Conservation (phyloP, 306 rosid species). For the Macrotyloma uniflorum region DNA sequence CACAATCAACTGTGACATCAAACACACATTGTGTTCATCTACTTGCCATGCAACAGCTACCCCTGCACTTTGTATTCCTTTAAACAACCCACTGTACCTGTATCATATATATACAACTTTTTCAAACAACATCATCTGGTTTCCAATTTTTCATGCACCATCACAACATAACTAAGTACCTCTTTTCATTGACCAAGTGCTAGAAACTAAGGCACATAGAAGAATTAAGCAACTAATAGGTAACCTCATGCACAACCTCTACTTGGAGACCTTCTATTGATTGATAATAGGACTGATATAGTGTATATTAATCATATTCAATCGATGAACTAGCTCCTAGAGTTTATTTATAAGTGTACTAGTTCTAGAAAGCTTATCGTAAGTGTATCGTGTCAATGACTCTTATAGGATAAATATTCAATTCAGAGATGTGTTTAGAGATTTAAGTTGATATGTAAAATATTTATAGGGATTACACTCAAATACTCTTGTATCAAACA, state of each 20-base stretch:
- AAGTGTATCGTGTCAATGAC: too few species aligned
- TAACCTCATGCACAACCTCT: not conserved
- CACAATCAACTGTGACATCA: constrained; percentile 61
- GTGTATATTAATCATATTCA: too few species aligned
- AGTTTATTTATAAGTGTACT: too few species aligned
- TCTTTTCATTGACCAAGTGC: not conserved
- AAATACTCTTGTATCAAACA: too few species aligned
- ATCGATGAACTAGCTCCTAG: too few species aligned
- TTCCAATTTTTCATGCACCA: not conserved
- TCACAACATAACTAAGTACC: not conserved
- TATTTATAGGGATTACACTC: too few species aligned
- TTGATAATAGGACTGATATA: too few species aligned
- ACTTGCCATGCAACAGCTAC: constrained; percentile 97
- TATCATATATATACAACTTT: not conserved
- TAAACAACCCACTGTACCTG: constrained; percentile 88
- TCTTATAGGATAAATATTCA: too few species aligned
- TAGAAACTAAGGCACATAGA: not conserved
- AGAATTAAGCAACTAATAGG: not conserved
- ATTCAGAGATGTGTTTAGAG: too few species aligned
- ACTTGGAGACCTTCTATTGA: not conserved
- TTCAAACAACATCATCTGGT: not conserved
- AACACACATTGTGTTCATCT: constrained; percentile 60
- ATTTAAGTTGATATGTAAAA: too few species aligned
- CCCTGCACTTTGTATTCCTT: constrained; percentile 97
- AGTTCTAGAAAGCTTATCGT: too few species aligned